Evolutionary conservation across 257 asterid genomes (phyloP).

Genomic region (Verbascum thapsus): DNA sequence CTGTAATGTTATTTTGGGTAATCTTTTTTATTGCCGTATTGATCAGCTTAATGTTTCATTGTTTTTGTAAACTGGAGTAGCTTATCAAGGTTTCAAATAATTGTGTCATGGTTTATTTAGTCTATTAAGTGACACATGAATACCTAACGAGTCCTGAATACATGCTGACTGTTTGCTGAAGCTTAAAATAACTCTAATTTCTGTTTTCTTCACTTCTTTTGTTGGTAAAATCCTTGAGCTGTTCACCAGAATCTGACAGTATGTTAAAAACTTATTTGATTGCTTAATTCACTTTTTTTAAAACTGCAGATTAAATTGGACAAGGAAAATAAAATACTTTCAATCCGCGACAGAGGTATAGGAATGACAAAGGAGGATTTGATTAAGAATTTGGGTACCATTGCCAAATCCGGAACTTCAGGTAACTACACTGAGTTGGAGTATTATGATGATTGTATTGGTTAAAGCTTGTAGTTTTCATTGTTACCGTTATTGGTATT

Average conservation of each 20-base stretch:
- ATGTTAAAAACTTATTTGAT: background rate
- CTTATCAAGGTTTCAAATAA: background rate
- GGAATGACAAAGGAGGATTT: conserved; percentile 99
- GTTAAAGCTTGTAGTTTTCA: background rate
- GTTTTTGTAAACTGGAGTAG: background rate
- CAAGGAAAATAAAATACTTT: conserved; percentile 84
- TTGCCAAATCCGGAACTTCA: conserved; percentile 98
- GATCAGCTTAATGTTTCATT: background rate
- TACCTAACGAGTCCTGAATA: background rate
- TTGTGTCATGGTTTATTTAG: background rate
- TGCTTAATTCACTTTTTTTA: conserved; percentile 7
- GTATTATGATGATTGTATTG: background rate
- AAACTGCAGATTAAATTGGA: conserved; percentile 78
- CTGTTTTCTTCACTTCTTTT: background rate
- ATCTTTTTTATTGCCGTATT: background rate
- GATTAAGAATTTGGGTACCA: conserved; percentile 94
- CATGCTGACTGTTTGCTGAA: background rate
- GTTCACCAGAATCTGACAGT: background rate
- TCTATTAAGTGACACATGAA: background rate
- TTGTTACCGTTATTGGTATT: background rate
- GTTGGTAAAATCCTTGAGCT: background rate
- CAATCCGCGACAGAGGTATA: conserved; percentile 90
- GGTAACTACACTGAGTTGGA: conserved; percentile 43
- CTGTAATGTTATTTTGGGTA: background rate
- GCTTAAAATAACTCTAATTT: background rate